Percentiles rank a stretch among this genome's conserved stretches.
phyloP scores from a whole-genome alignment of 371 early-diverging fungal species.

The Mucor mucedo region DNA sequence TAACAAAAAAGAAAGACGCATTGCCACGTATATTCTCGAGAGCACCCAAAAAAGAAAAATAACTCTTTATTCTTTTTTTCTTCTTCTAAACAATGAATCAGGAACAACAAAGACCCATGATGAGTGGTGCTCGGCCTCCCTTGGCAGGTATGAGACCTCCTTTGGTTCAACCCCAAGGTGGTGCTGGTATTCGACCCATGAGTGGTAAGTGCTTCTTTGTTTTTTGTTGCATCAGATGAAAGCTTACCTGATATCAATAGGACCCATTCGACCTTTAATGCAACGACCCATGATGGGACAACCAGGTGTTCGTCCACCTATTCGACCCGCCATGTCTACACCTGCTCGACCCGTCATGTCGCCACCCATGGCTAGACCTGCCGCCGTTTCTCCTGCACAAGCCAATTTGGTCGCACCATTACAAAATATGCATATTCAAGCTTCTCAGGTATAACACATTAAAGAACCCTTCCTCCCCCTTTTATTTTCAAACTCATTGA shows the following conservation, averaged over 20 bases:
- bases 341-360: background rate
- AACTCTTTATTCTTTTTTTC: too few species aligned
- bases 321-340: constrained; percentile 7
- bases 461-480: too few species aligned
- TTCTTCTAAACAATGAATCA: constrained; percentile 10
- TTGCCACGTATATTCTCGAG: too few species aligned
- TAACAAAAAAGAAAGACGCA: too few species aligned
- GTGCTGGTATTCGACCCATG: constrained; percentile 9
- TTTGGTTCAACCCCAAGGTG: constrained; percentile 7
- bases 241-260: background rate
- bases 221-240: background rate
- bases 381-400: constrained; percentile 1
- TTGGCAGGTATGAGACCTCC: background rate
- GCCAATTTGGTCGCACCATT: constrained; percentile 29
- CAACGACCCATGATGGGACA: constrained; percentile 16
- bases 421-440: constrained; percentile 43
- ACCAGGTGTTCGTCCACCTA: constrained; percentile 11
- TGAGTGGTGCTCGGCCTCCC: constrained; percentile 1
- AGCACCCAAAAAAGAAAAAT: too few species aligned
- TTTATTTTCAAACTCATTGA: too few species aligned
- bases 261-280: constrained; percentile 21
- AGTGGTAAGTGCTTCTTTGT: background rate
- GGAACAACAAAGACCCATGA: constrained; percentile 19
- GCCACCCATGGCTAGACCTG: constrained; percentile 8
- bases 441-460: background rate